Percentiles rank a stretch among this genome's conserved stretches.
Evolutionary conservation across 2,329 filamentous ascomycete species (phyloP).

Genomic region (Cercospora beticola): DNA sequence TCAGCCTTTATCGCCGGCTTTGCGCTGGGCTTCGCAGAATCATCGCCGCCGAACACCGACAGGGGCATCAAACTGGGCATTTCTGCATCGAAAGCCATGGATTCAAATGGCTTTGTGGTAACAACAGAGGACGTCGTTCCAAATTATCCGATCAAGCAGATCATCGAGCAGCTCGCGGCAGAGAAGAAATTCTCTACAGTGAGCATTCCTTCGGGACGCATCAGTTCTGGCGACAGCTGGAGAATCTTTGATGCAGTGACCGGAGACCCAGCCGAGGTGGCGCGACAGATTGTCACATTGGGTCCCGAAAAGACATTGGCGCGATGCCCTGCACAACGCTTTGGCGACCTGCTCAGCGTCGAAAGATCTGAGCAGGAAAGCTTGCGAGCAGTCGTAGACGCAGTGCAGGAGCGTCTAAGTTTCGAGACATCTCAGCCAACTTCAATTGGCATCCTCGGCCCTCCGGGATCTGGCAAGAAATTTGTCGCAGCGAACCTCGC

Average conservation of each 20-base stretch:
- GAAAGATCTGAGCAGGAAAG: constrained; percentile 37
- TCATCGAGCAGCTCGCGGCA: constrained; percentile 28
- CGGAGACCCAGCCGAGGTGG: constrained; percentile 37
- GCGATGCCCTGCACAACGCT: constrained; percentile 32
- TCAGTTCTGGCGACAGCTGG: constrained; percentile 38
- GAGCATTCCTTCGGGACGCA: constrained; percentile 35
- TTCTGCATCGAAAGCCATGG: constrained; percentile 31
- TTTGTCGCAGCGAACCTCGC: constrained; percentile 36
- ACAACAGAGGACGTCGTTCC: constrained; percentile 29
- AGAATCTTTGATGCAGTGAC: constrained; percentile 37
- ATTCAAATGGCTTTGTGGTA: constrained; percentile 30
- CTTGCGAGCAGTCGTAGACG: constrained; percentile 34
- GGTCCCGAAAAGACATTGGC: constrained; percentile 36
- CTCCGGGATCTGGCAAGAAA: constrained; percentile 37
- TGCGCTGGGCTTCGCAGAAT: constrained; percentile 35
- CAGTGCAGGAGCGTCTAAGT: constrained; percentile 33
- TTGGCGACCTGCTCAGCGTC: constrained; percentile 33
- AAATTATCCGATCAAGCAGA: constrained; percentile 32
- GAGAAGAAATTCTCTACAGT: constrained; percentile 31
- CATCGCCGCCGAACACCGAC: constrained; percentile 33
- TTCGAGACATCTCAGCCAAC: constrained; percentile 30
- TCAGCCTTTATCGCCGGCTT: constrained; percentile 38
- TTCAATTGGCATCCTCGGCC: constrained; percentile 35
- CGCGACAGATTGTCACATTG: constrained; percentile 35
- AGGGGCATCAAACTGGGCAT: constrained; percentile 35